A percentile compares a stretch with the other conserved stretches of the same genome.
Conservation (phyloP, 78 protist genomes). For the Andalucia godoyi region DNA sequence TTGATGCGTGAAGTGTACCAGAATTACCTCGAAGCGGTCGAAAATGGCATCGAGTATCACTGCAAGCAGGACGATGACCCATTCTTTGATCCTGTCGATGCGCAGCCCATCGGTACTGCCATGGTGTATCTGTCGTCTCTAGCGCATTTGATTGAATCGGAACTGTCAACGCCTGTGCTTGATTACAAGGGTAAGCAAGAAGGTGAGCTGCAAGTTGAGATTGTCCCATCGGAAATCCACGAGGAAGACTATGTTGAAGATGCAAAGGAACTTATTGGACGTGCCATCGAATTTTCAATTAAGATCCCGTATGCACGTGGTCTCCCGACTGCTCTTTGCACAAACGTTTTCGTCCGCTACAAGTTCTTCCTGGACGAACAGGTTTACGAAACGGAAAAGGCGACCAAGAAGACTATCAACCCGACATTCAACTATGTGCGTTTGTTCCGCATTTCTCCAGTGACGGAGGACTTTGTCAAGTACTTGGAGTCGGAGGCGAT, state of each 20-base stretch:
- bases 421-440: not conserved
- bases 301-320: too few species aligned
- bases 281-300: too few species aligned
- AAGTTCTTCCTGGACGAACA: not conserved
- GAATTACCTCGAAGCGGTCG: not conserved
- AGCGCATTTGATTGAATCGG: not conserved
- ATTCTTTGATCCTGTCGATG: not conserved
- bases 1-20: slow-evolving; percentile 7
- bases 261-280: too few species aligned
- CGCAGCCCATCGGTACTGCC: slow-evolving; percentile 7
- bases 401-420: not conserved
- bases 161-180: not conserved
- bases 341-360: too few species aligned
- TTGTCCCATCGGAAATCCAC: not conserved
- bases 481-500: not conserved
- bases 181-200: not conserved
- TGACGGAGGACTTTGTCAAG: not conserved
- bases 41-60: not conserved
- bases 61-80: not conserved
- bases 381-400: not conserved
- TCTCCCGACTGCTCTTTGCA: too few species aligned
- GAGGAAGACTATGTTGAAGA: too few species aligned
- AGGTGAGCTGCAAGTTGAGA: not conserved
- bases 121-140: slow-evolving; percentile 1
- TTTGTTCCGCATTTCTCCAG: not conserved